These are phyloP conservation scores for Malus hybrid DNA, from an alignment of 331 rosid species.

Conservation along the genomic window DNA sequence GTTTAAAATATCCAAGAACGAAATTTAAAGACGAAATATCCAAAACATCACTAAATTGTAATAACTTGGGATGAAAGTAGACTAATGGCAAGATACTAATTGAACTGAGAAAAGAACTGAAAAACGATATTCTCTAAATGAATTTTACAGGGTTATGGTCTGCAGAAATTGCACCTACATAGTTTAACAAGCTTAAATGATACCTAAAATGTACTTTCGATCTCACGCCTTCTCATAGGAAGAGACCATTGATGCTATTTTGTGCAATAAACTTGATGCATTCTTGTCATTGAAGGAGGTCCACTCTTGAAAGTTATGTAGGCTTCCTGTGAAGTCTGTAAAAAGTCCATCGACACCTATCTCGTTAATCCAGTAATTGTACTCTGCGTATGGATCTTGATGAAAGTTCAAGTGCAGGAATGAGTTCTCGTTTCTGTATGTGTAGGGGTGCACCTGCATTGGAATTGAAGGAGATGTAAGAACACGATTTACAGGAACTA, in stretches of 20 bases:
- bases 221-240: constrained; percentile 26
- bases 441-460: constrained; percentile 88
- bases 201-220: background rate
- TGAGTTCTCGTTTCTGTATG: constrained; percentile 64
- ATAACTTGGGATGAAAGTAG: too few species aligned
- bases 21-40: background rate
- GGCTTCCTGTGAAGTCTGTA: constrained; percentile 89
- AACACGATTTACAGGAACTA: background rate
- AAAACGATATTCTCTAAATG: background rate
- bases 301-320: constrained; percentile 65
- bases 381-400: constrained; percentile 79
- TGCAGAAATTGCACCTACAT: constrained; percentile 1
- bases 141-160: background rate
- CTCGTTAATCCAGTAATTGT: constrained; percentile 66
- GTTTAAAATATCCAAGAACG: too few species aligned
- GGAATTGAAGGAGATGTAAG: background rate
- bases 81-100: background rate
- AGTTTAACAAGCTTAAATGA: background rate
- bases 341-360: constrained; percentile 85
- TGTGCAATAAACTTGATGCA: constrained; percentile 52
- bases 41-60: background rate
- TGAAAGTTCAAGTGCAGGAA: constrained; percentile 56
- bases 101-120: background rate
- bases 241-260: constrained; percentile 50
- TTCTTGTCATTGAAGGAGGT: constrained; percentile 20